Percentiles rank a stretch among this genome's conserved stretches.
Conservation (phyloP, 768 basidiomycete species). For the Rhizopogon vinicolor region DNA sequence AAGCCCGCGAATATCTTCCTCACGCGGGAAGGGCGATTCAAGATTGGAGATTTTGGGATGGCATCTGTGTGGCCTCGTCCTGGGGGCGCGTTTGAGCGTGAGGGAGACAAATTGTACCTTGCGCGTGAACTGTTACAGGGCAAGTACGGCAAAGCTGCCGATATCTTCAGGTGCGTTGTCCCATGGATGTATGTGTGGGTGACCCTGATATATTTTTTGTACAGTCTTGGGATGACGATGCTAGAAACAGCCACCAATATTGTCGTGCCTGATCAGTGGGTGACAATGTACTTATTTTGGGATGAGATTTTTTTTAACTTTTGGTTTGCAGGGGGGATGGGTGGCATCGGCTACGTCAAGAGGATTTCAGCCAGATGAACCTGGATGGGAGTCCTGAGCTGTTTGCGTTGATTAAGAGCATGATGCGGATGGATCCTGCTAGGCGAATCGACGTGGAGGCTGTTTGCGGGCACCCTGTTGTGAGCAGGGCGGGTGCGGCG, state of each 20-base stretch:
- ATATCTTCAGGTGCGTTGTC: constrained; percentile 85
- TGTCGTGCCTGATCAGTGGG: constrained; percentile 94
- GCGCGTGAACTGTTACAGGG: constrained; percentile 95
- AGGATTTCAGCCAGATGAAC: constrained; percentile 88
- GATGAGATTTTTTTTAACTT: constrained; percentile 9
- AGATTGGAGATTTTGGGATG: constrained; percentile 99
- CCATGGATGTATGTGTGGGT: not conserved
- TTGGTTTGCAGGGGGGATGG: constrained; percentile 70
- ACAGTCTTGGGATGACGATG: constrained; percentile 91
- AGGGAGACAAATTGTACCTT: constrained; percentile 96
- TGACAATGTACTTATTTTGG: constrained; percentile 18
- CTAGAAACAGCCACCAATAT: constrained; percentile 95
- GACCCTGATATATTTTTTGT: constrained; percentile 13
- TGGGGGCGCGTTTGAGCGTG: constrained; percentile 74
- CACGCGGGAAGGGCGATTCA: constrained; percentile 80
- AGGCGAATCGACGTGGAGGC: constrained; percentile 52
- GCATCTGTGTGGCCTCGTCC: constrained; percentile 86
- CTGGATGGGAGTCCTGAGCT: constrained; percentile 62
- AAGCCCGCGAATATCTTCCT: constrained; percentile 98
- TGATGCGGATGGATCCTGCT: constrained; percentile 73
- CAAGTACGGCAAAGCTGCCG: constrained; percentile 87
- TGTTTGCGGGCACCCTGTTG: constrained; percentile 58
- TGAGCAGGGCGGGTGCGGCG: constrained; percentile 53
- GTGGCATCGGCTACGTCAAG: constrained; percentile 89
- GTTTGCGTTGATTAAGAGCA: constrained; percentile 59